Evolutionary conservation across 2,329 filamentous ascomycete species (phyloP).

Genomic region (Aspergillus fructus): DNA sequence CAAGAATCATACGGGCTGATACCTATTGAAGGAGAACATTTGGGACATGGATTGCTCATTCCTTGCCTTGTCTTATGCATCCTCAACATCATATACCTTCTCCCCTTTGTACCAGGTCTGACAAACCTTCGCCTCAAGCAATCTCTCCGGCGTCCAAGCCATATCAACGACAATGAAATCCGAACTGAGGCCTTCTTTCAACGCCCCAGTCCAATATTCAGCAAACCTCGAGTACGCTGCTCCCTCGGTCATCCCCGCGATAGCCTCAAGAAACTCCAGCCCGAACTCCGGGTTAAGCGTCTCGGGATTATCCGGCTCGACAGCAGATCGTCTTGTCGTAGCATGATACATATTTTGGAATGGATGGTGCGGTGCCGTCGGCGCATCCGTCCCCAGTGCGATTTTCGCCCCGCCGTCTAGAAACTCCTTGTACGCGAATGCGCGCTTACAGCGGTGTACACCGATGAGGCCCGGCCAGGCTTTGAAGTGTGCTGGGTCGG

Average conservation of each 20-base stretch:
- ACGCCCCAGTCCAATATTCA: constrained; percentile 38
- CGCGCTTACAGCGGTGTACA: constrained; percentile 42
- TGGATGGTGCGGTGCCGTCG: constrained; percentile 47
- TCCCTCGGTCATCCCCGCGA: constrained; percentile 45
- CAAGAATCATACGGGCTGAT: background rate
- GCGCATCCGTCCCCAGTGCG: constrained; percentile 50
- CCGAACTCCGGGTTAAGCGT: constrained; percentile 45
- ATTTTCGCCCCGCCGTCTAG: constrained; percentile 42
- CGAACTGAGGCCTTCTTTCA: constrained; percentile 40
- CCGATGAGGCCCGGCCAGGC: constrained; percentile 49
- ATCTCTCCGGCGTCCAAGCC: constrained; percentile 36
- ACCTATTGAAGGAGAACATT: background rate
- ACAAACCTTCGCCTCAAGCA: constrained; percentile 40
- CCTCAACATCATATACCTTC: constrained; percentile 24
- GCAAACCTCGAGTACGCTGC: constrained; percentile 49
- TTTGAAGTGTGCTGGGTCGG: constrained; percentile 45
- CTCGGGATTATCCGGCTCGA: constrained; percentile 33
- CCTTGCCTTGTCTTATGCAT: background rate
- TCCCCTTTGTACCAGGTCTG: constrained; percentile 47
- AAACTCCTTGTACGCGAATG: constrained; percentile 53
- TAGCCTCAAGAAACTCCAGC: constrained; percentile 41
- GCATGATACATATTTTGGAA: constrained; percentile 51
- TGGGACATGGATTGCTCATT: background rate
- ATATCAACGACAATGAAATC: constrained; percentile 48
- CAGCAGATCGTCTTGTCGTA: constrained; percentile 47